Evolutionary conservation across 306 rosid genomes (phyloP).

Genomic region (Arachis hypogaea): DNA sequence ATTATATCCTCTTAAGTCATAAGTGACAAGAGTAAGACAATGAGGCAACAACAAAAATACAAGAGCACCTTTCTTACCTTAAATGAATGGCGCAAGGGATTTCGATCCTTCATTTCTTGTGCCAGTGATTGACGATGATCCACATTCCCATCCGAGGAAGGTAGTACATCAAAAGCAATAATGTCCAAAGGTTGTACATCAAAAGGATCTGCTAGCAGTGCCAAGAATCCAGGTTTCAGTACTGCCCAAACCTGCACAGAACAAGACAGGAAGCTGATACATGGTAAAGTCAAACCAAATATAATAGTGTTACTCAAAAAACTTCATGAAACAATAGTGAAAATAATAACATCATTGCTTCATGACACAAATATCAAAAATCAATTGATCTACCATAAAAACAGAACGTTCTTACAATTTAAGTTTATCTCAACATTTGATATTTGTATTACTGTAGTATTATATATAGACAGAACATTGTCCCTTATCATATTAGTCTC

Average conservation of each 20-base stretch:
- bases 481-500: not conserved
- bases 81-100: slow-evolving; percentile 88
- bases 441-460: not conserved
- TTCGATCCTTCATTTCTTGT: slow-evolving; percentile 74
- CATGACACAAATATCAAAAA: not conserved
- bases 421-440: not conserved
- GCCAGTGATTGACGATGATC: slow-evolving; percentile 83
- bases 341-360: slow-evolving; percentile 23
- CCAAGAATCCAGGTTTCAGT: slow-evolving; percentile 95
- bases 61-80: slow-evolving; percentile 61
- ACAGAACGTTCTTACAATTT: not conserved
- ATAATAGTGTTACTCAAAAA: not conserved
- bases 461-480: not conserved
- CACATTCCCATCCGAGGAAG: slow-evolving; percentile 76
- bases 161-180: slow-evolving; percentile 88
- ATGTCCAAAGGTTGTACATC: slow-evolving; percentile 87
- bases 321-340: slow-evolving; percentile 6
- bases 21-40: slow-evolving; percentile 27
- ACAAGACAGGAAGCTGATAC: slow-evolving; percentile 17
- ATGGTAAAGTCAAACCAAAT: slow-evolving; percentile 30
- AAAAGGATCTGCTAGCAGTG: slow-evolving; percentile 87
- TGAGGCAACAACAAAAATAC: slow-evolving; percentile 33
- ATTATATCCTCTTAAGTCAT: not conserved
- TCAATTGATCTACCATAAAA: not conserved
- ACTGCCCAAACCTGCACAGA: slow-evolving; percentile 92